Base-by-base conservation (phyloP, 2,329 filamentous ascomycete species). In the Ilyonectria sp. region DNA sequence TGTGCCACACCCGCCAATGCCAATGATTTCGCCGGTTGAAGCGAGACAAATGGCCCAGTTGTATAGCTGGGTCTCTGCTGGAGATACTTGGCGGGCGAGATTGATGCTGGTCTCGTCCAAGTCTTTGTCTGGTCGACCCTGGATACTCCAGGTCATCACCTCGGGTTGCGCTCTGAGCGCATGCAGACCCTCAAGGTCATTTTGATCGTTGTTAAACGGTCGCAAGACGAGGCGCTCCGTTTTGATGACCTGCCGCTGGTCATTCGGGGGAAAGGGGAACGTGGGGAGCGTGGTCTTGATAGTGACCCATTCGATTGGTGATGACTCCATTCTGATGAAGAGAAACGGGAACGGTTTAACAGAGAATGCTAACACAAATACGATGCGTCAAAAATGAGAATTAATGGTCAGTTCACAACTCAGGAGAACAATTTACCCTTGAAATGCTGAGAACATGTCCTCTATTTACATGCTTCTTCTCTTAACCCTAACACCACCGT, bases 61-160 rank as follows among this genome's bases (percentile, higher is more conserved):
- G 83, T 86, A 92, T 33, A 83, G 86, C 53, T 81, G 75, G 11
- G 74, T 70, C 71, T 91, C 87, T 58, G 84, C 79, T 6, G 85
- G 86, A 1, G 86, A 80, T n/a, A 89, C 75, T 35, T 81, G 83
- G 11, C 69, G 70, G 5, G 76, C 75, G 54, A 89, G 74, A 56
- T 75, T 82, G 26, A 66, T 71, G 65, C 78, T 78, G 10, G 87
- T 87, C 63, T 83, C 81, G 1, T 80, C 82, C 2, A 83, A 55
- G 71, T 85, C 79, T 60, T 73, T 67, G 78, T 91, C 86, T 9
- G 80, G 71, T 9, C 71, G 63, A 64, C 83, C 85, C 69, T 75
- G 70, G 3, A 68, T 60, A 60, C 90, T 90, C 83, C 86, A 90
- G 61, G 78, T 77, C 91, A 93, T 93, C 53, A 91, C 87, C 70